phyloP scores from a whole-genome alignment of 2,329 filamentous ascomycete genomes.

The Graphilbum ipis-grandicollis region DNA sequence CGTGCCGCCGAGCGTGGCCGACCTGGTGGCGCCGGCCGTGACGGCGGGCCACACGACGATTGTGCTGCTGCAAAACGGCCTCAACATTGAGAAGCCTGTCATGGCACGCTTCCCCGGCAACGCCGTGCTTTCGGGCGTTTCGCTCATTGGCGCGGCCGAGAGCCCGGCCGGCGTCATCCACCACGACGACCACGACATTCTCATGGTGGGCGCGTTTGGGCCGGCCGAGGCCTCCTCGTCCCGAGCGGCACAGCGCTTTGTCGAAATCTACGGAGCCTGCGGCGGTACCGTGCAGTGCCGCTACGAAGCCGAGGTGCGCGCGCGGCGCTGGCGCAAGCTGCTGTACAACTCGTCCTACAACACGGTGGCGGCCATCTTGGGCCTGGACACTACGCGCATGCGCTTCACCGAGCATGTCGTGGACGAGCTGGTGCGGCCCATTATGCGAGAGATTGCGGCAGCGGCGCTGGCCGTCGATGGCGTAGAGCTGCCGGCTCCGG shows the following conservation, averaged over 20 bases:
- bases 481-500: conserved; percentile 21
- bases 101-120: conserved; percentile 4
- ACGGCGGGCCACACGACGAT: conserved; percentile 5
- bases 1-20: conserved; percentile 4
- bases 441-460: conserved; percentile 32
- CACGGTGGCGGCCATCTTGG: conserved; percentile 2
- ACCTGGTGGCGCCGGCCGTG: conserved; percentile 5
- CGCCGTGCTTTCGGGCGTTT: conserved; percentile 3
- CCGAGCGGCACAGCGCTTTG: not conserved
- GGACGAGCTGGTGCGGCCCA: conserved; percentile 24
- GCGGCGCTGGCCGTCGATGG: conserved; percentile 23
- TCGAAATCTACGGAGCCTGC: conserved; percentile 47
- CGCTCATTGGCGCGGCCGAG: conserved; percentile 1
- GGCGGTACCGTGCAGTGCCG: conserved; percentile 53
- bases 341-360: conserved; percentile 6
- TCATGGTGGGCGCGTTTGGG: not conserved
- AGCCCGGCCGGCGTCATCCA: not conserved
- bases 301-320: conserved; percentile 24
- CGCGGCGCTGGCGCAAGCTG: conserved; percentile 5
- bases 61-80: conserved; percentile 7
- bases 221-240: not conserved
- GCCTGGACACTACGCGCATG: conserved; percentile 5
- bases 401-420: conserved; percentile 3
- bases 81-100: conserved; percentile 6
- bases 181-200: conserved; percentile 1